A percentile compares a stretch with the other conserved stretches of the same genome.
These are phyloP conservation scores for Wallacemonas sp. DNA, from an alignment of 208 protist species.

Conservation along the genomic window DNA sequence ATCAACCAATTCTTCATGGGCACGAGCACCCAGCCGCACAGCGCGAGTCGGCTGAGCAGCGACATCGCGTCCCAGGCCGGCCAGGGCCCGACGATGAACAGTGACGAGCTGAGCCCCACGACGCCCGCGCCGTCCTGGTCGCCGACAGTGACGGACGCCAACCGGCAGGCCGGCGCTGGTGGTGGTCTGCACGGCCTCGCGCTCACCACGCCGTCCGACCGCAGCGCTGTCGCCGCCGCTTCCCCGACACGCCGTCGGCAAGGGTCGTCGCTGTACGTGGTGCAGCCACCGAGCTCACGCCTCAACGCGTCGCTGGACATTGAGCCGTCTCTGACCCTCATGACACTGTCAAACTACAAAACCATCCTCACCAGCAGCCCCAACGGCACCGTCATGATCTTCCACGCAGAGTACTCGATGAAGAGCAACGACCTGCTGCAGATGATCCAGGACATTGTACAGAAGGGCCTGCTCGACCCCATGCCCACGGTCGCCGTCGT, in stretches of 20 bases:
- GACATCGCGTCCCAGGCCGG: too few relatives aligned
- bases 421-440: conserved; percentile 64
- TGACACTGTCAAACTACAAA: conserved; percentile 55
- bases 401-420: conserved; percentile 79
- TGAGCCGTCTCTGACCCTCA: conserved; percentile 29
- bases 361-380: conserved; percentile 41
- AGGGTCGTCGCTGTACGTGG: neutral
- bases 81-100: too few relatives aligned
- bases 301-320: too few relatives aligned
- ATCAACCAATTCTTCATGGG: conserved; percentile 5
- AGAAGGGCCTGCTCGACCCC: conserved; percentile 50
- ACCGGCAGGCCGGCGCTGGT: too few relatives aligned
- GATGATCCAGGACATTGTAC: conserved; percentile 60
- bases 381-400: conserved; percentile 71
- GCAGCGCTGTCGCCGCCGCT: too few relatives aligned
- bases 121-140: neutral
- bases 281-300: neutral
- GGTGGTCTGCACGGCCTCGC: too few relatives aligned
- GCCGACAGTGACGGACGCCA: neutral
- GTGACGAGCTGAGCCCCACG: too few relatives aligned
- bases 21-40: neutral
- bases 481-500: conserved; percentile 78
- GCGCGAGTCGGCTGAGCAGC: too few relatives aligned
- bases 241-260: neutral
- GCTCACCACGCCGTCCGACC: too few relatives aligned